Percentiles rank a stretch among this genome's conserved stretches.
Conservation (phyloP, 192 early-diverging fungal genomes). For the Gryganskiella cystojenkinii region DNA sequence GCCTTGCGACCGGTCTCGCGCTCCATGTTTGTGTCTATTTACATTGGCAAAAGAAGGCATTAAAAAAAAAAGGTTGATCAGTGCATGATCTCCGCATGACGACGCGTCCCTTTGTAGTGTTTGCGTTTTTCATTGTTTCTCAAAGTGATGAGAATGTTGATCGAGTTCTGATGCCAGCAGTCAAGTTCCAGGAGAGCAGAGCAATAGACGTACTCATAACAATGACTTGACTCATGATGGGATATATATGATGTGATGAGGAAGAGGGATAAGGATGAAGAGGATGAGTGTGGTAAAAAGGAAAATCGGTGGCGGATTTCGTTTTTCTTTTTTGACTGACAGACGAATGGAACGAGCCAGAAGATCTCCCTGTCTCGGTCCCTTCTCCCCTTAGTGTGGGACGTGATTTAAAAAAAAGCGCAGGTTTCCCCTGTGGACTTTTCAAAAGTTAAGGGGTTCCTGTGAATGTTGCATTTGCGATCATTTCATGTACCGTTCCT, state of each 20-base stretch:
- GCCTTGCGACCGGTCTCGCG: constrained; percentile 97
- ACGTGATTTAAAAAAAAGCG: no score
- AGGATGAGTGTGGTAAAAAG: not conserved
- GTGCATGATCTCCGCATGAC: not conserved
- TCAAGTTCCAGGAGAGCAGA: not conserved
- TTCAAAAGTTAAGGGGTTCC: no score
- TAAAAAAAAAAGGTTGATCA: not conserved
- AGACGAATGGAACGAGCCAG: constrained; percentile 23
- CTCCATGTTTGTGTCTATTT: constrained; percentile 87
- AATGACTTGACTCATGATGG: constrained; percentile 86
- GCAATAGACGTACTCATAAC: constrained; percentile 77
- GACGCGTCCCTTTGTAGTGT: not conserved
- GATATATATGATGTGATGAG: not conserved
- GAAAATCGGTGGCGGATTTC: constrained; percentile 2
- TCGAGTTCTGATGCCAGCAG: not conserved
- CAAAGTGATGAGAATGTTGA: not conserved
- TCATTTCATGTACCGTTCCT: no score
- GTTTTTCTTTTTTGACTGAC: constrained; percentile 4
- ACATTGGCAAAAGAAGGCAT: constrained; percentile 3
- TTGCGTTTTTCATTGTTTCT: not conserved
- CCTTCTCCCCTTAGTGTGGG: no score
- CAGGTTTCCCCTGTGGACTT: no score
- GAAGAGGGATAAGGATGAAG: constrained; percentile 4
- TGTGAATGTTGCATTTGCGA: no score
- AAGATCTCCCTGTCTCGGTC: no score